A percentile compares a stretch with the other conserved stretches of the same genome.
phyloP scores from a whole-genome alignment of 129 eudicot genomes.

The Flaveria bidentis region DNA sequence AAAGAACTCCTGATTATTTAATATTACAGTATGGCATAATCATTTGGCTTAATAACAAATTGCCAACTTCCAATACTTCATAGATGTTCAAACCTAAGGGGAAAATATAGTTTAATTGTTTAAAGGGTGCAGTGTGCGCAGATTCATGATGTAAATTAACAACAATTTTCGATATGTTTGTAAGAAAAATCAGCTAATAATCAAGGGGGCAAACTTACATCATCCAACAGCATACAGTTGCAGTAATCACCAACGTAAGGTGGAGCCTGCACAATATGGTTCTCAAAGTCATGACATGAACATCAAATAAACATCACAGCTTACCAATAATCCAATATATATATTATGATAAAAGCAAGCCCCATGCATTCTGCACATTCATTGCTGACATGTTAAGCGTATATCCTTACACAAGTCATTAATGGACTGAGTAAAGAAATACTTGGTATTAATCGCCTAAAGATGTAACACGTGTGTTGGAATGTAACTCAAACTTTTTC shows the following conservation, averaged over 20 bases:
- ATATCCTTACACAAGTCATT: not conserved
- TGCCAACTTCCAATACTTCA: conserved; percentile 8
- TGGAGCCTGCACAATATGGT: conserved; percentile 59
- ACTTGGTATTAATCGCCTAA: not conserved
- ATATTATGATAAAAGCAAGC: conserved; percentile 5
- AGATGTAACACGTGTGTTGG: not conserved
- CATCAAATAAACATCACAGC: not conserved
- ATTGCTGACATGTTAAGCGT: not conserved
- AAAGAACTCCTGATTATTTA: not conserved
- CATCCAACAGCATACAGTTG: conserved; percentile 97
- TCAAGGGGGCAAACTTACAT: conserved; percentile 62
- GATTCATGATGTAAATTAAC: not conserved
- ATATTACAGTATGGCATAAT: not conserved
- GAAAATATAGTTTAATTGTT: not conserved
- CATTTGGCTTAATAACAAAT: not conserved
- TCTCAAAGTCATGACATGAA: conserved; percentile 14
- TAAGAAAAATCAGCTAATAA: not conserved
- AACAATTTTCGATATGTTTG: not conserved
- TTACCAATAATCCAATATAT: not conserved
- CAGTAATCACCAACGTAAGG: conserved; percentile 83
- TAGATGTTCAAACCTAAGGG: not conserved
- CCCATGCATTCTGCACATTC: not conserved
- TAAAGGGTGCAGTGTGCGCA: not conserved
- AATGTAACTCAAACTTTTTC: not conserved
- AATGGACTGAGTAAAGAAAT: not conserved